Conservation (phyloP, 192 early-diverging fungal genomes). For the Cetraspora pellucida region DNA sequence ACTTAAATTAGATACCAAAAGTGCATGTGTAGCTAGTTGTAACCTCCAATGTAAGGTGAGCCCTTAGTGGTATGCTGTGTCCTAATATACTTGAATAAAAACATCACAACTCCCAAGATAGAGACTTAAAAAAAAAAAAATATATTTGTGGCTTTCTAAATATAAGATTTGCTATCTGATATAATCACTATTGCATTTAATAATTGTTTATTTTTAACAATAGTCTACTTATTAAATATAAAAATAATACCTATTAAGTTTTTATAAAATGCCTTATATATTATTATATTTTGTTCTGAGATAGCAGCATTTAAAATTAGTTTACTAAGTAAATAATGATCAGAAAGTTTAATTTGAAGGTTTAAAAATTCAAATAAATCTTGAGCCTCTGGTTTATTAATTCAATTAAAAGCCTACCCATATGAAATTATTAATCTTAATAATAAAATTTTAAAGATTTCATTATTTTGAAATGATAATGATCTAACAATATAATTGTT, state of each 20-base stretch:
- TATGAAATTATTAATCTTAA: background rate
- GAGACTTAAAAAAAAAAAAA: no score
- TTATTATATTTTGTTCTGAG: background rate
- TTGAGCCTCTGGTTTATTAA: constrained; percentile 6
- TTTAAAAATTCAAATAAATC: constrained; percentile 8
- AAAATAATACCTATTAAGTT: background rate
- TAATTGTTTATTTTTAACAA: constrained; percentile 11
- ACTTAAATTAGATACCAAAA: no score
- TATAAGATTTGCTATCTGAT: background rate
- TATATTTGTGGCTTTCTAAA: constrained; percentile 5
- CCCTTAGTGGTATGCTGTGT: no score
- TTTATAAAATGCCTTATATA: background rate
- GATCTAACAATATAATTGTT: no score
- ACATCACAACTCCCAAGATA: no score
- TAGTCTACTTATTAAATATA: constrained; percentile 4
- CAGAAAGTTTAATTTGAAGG: background rate
- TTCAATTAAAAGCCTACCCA: background rate
- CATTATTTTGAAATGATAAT: background rate
- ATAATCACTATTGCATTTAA: background rate
- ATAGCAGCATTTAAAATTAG: constrained; percentile 1
- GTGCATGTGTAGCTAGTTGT: no score
- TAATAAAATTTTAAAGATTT: constrained; percentile 3
- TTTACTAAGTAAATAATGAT: background rate
- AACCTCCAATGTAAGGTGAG: no score
- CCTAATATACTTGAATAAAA: no score